Evolutionary conservation across 352 stramenopile species (phyloP).

Genomic region (Phytophthora cryptogea): DNA sequence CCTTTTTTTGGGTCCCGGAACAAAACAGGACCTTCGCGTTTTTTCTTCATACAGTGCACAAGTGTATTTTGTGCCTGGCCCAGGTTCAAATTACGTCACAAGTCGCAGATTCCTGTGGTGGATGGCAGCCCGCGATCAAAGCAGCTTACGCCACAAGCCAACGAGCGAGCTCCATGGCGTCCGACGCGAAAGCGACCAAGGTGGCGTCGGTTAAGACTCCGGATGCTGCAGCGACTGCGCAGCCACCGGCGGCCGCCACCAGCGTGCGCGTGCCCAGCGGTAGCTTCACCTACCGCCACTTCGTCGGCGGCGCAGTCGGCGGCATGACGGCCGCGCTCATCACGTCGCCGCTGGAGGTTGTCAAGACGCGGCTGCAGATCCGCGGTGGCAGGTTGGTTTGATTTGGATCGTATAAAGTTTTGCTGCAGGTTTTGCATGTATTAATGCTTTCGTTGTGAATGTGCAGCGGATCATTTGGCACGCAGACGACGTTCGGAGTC

Average conservation of each 20-base stretch:
- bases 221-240: not conserved
- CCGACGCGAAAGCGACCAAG: not conserved
- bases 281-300: constrained; percentile 63
- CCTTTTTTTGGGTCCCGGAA: not conserved
- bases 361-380: constrained; percentile 88
- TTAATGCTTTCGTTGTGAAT: constrained; percentile 10
- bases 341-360: constrained; percentile 84
- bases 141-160: constrained; percentile 23
- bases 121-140: constrained; percentile 25
- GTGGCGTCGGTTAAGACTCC: constrained; percentile 3
- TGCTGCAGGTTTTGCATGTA: not conserved
- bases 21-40: constrained; percentile 17
- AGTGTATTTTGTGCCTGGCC: constrained; percentile 5
- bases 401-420: not conserved
- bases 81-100: constrained; percentile 13
- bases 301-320: constrained; percentile 73
- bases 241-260: constrained; percentile 34
- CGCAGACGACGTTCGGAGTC: constrained; percentile 75
- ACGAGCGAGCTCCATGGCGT: constrained; percentile 25
- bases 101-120: constrained; percentile 38
- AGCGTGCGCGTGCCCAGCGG: constrained; percentile 35
- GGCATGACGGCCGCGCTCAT: constrained; percentile 84
- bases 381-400: constrained; percentile 53
- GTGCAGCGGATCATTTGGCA: constrained; percentile 50
- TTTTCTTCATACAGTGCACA: constrained; percentile 30